Evolutionary conservation across 1,284 basidiomycete species (phyloP), one percentile per base, ranked within the genome.

Genomic region (Naganishia albida): DNA sequence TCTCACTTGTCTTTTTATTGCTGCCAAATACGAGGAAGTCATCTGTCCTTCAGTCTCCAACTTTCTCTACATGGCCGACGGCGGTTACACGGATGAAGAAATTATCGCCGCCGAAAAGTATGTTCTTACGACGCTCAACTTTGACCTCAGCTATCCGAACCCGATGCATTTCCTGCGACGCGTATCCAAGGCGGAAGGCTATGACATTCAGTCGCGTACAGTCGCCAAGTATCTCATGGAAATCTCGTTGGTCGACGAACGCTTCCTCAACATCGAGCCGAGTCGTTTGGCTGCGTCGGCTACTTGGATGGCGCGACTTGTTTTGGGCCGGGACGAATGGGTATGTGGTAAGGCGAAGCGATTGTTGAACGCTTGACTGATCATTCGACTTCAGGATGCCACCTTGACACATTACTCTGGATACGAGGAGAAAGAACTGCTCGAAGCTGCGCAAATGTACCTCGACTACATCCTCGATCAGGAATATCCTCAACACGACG

Each of bases 21-120:
- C 95, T 0, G 87, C 91, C 54, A 99, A 99, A 80, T 93, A 94
- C 70, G 95, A 99, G 78, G 95, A 99, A 80, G 91, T 96, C 68
- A 85, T 97, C 66, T 88, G 93, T 38, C 95, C 95, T 1, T 90
- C 90, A 0, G 88, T 95, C 44, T 80, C 82, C 30, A 91, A 96
- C 81, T 94, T 97, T 78, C 82, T 95, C 53, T 85, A 88, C 79
- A 91, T 91, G 79, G 88, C 92, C 20, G 93, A 97, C 70, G 88
- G 87, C 1, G 88, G 90, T 1, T 96, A 93, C 81, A 87, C 85
- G 18, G 87, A 91, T 72, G 82, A 86, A 0, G 93, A 99, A 77
- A 93, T 99, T 71, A 84, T 96, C 62, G 88, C 91, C 71, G 95
- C 95, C 1, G 95, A 99, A 80, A 85, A 89, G 63, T 98, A 97